Base-by-base conservation (phyloP, 2,329 filamentous ascomycete species). In the Neodidymelliopsis sp. region DNA sequence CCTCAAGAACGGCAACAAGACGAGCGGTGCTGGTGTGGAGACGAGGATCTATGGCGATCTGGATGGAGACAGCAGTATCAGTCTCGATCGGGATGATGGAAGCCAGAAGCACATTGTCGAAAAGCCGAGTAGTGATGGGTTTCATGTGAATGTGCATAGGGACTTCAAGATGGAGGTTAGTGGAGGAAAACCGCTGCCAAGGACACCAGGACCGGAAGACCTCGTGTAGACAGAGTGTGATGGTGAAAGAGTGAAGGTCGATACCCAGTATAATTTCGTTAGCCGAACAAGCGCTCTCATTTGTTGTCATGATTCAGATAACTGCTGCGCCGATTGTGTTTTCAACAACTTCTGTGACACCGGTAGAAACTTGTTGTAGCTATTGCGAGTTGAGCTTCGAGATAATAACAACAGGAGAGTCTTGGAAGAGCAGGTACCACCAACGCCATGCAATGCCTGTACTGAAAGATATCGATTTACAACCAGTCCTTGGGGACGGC, bases 401-500 rank as follows among this genome's bases (percentile, higher is more conserved):
- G 12, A 8, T 20, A 31, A 11, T 13, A 27, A 6, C 20, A 15
- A 15, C 11, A 35, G 24, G 9, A 12, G 30, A 37, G 19, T 28
- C 34, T 42, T 53, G 3, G 18, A 13, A 6, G n/a, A 15, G 25
- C 11, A 13, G 20, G 8, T 13, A 41, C 30, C 31, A 37, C 46
- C 34, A 49, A 49, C 30, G 47, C 47, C 40, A 23, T 38, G 47
- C 40, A 28, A 50, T 45, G 47, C 40, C n/a, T n/a, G n/a, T 38
- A 28, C 13, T 6, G 4, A 15, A 29, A 15, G 12, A 20, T 4
- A 5, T 20, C 27, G 10, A 7, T 15, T 40, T 20, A 73, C 46
- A 73, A 44, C 70, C 70, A 73, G 38, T 71, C 69, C 49, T 55
- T 57, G 0, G 70, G 70, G 41, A 73, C 65, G 6, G 67, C 70